Conservation (phyloP, 163 green algal genomes). For the Coccomyxa subellipsoidea region DNA sequence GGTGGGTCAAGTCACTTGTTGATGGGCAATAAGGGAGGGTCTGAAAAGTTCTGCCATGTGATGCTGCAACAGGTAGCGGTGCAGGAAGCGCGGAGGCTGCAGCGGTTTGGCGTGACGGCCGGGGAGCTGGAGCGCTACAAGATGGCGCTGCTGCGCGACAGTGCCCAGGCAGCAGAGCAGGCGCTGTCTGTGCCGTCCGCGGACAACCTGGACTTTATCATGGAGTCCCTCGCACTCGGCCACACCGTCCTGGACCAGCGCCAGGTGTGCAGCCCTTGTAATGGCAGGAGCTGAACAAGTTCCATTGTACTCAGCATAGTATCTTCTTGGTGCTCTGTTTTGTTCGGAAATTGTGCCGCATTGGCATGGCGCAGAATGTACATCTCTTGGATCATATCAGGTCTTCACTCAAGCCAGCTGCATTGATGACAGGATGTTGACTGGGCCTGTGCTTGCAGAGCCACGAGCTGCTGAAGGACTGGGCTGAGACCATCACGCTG, state of each 20-base stretch:
- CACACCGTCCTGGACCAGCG: constrained; percentile 86
- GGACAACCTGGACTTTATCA: constrained; percentile 97
- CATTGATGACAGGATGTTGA: no score
- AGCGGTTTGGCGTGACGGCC: constrained; percentile 83
- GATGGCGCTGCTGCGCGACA: constrained; percentile 87
- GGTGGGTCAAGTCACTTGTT: no score
- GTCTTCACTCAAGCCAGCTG: no score
- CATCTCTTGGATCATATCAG: no score
- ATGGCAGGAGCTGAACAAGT: no score
- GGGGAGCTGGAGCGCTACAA: constrained; percentile 88
- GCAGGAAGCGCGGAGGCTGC: constrained; percentile 88
- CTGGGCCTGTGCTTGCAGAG: constrained; percentile 49
- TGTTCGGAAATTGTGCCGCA: not conserved
- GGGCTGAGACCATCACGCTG: constrained; percentile 74
- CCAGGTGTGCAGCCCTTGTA: constrained; percentile 19
- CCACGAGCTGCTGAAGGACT: constrained; percentile 67
- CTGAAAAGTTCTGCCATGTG: no score
- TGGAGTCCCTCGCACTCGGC: constrained; percentile 93
- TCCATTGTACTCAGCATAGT: no score
- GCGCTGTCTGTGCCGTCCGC: constrained; percentile 65
- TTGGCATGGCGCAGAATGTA: no score
- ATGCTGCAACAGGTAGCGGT: constrained; percentile 49
- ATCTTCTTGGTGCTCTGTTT: no score
- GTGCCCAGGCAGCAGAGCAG: constrained; percentile 64
- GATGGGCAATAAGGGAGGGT: no score